Evolutionary conservation across 208 protist species (phyloP), one percentile per base, ranked within the genome.

Genomic region (Leishmania amazonensis): DNA sequence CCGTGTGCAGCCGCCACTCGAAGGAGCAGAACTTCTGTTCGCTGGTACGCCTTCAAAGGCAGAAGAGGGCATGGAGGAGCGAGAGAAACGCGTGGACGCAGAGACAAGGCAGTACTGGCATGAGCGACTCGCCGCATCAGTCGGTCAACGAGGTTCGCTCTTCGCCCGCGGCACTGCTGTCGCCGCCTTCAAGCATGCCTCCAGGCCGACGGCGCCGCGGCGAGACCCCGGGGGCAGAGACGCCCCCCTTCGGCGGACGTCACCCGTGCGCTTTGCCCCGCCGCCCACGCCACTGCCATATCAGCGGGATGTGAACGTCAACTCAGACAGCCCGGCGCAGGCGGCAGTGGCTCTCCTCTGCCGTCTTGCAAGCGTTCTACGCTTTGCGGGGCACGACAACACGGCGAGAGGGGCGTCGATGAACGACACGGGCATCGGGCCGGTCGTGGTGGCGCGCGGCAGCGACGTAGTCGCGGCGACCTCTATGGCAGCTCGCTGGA

Each of bases 351-450:
- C 72, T 60, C 71, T 85, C 24, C 81, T 85, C 49, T 85, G 51
- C n/a, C 77, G 72, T 45, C 81, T 85, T 72, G 40, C 75, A 21
- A 31, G 51, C n/a, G n/a, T 85, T 15, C 71, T 85, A 9, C 72
- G 54, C 31, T 72, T 58, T 1, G 35, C 17, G 40, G 54, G 2
- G 57, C 35, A 51, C 40, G 35, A 51, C 57, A 78, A 3, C 74
- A 64, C n/a, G 28, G 54, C 38, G 19, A 76, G 31, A 28, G 21
- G n/a, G 31, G 35, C 73, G 2, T 54, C 73, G 31, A 51, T 45
- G 28, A 58, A 58, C 13, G 45, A 17, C 17, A 76, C 6, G 13
- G 24, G 17, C 11, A 60, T 9, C 58, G 58, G 19, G 24, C 42
- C 17, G 21, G 42, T 35, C 45, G 13, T 19, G 47, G 54, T 17